A percentile compares a stretch with the other conserved stretches of the same genome.
These are phyloP conservation scores for Termitomyces sp. DNA, from an alignment of 768 basidiomycete species.

Conservation along the genomic window DNA sequence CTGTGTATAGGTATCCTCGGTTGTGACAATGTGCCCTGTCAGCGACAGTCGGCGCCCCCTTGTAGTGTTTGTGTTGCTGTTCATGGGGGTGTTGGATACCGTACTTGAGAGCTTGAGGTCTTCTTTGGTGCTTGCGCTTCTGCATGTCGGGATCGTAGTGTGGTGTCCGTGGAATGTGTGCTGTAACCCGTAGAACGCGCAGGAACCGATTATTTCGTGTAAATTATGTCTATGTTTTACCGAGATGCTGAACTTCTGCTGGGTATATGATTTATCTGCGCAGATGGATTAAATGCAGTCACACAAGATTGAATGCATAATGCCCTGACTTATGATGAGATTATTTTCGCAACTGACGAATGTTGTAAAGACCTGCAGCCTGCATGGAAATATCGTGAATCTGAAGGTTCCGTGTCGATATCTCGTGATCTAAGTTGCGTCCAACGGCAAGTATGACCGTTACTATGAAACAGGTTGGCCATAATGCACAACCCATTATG, in stretches of 20 bases:
- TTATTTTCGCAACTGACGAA: too few species aligned
- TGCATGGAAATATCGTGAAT: too few species aligned
- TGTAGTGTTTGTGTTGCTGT: constrained; percentile 12
- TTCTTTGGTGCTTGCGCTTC: constrained; percentile 15
- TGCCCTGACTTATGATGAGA: too few species aligned
- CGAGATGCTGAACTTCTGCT: neutral
- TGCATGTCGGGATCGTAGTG: constrained; percentile 15
- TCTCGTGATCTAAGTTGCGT: too few species aligned
- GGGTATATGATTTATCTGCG: too few species aligned
- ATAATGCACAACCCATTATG: too few species aligned
- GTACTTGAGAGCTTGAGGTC: constrained; percentile 17
- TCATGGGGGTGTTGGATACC: constrained; percentile 21
- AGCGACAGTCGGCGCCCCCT: neutral
- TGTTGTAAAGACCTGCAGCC: too few species aligned
- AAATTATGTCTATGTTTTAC: neutral
- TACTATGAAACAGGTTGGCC: too few species aligned
- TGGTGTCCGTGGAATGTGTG: constrained; percentile 9
- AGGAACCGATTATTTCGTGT: neutral
- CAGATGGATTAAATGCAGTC: neutral
- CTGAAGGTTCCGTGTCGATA: too few species aligned
- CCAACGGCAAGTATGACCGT: too few species aligned
- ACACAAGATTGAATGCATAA: too few species aligned
- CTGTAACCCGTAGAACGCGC: neutral
- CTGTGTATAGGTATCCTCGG: constrained; percentile 13
- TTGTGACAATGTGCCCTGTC: constrained; percentile 15